Evolutionary conservation across 371 early-diverging fungal species (phyloP).

Genomic region (Apophysomyces ossiformis): DNA sequence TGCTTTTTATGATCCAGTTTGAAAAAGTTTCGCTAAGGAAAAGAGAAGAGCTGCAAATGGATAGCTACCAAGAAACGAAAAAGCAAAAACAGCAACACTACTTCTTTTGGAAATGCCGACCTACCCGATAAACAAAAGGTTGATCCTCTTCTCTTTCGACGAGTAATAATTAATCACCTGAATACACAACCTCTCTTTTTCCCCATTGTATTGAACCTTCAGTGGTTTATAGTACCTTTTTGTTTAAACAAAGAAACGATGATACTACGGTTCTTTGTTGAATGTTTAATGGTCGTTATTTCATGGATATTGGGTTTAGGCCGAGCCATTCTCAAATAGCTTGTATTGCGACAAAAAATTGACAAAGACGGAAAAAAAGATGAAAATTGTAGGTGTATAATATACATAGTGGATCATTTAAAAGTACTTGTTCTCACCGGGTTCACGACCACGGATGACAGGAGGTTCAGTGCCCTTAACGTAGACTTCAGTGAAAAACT

Average conservation of each 20-base stretch:
- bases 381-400: conserved; percentile 12
- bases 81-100: conserved; percentile 2
- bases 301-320: background rate
- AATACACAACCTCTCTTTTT: conserved; percentile 14
- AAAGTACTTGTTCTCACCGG: conserved; percentile 70
- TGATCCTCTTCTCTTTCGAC: background rate
- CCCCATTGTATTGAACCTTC: conserved; percentile 16
- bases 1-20: conserved; percentile 34
- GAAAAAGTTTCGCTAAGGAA: background rate
- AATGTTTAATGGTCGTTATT: background rate
- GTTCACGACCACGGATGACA: conserved; percentile 80
- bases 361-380: conserved; percentile 8
- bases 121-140: background rate
- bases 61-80: background rate
- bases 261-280: too few relatives aligned
- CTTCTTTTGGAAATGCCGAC: conserved; percentile 9
- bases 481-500: conserved; percentile 89
- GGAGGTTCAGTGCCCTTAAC: conserved; percentile 74
- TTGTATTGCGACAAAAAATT: conserved; percentile 8
- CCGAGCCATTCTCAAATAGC: conserved; percentile 8
- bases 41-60: conserved; percentile 4
- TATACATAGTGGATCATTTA: conserved; percentile 11
- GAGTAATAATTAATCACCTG: background rate
- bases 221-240: too few relatives aligned
- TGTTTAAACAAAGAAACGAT: too few relatives aligned